Evolutionary conservation across 225 moss, liverwort and hornwort genomes (phyloP).

Genomic region (Antitrichia curtipendula): DNA sequence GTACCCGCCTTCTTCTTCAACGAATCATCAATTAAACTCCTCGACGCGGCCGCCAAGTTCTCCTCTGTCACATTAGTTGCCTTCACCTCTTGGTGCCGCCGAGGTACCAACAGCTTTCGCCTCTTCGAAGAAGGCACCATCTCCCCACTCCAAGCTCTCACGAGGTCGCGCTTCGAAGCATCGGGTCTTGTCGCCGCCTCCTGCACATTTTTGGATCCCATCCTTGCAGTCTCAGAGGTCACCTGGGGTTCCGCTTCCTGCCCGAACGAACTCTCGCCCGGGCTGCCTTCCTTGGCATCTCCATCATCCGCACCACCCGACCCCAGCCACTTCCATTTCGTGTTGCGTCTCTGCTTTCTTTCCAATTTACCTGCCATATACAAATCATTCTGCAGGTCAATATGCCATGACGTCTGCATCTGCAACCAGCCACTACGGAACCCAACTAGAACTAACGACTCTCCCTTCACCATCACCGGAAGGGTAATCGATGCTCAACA

Average conservation of each 20-base stretch:
- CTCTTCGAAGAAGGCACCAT: conserved; percentile 27
- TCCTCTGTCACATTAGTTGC: conserved; percentile 33
- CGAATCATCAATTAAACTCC: background rate
- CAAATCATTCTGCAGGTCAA: background rate
- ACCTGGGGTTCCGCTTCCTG: conserved; percentile 23
- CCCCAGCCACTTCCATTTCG: conserved; percentile 69
- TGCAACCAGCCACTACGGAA: background rate
- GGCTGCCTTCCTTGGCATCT: conserved; percentile 39
- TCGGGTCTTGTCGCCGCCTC: background rate
- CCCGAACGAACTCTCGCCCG: conserved; percentile 1
- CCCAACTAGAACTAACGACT: background rate
- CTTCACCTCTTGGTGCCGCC: conserved; percentile 23
- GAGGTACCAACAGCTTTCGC: conserved; percentile 21
- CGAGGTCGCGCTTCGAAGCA: conserved; percentile 1
- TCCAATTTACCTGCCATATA: conserved; percentile 27
- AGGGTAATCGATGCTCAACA: background rate
- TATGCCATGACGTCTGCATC: background rate
- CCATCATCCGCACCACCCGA: conserved; percentile 26
- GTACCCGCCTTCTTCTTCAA: conserved; percentile 19
- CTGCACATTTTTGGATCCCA: background rate
- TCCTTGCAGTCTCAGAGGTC: conserved; percentile 10
- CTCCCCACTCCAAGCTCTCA: conserved; percentile 8
- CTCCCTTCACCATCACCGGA: background rate
- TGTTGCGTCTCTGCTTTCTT: conserved; percentile 47
- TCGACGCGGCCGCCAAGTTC: background rate